Evolutionary conservation across 208 protist genomes (phyloP), one percentile per base, ranked within the genome.

Genomic region (Acanthamoeba culbertsoni): DNA sequence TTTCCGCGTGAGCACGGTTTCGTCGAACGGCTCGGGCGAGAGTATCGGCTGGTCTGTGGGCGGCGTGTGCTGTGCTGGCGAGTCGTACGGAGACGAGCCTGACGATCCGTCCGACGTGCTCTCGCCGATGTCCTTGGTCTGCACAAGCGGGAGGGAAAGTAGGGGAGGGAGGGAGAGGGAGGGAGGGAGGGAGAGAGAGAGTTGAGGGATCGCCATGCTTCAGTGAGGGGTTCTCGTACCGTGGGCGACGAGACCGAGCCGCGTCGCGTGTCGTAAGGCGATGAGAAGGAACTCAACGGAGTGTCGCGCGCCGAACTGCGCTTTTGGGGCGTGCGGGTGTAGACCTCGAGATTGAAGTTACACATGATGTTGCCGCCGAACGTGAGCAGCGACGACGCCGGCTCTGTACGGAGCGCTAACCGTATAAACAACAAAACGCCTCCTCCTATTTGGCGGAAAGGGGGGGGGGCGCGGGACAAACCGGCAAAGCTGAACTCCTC

Each of bases 1-100:
- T 28, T 86, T 86, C 2, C 75, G 75, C 5, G 75, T 59, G 8
- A 86, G 48, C 7, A 86, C n/a, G 42, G 75, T 26, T 35, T 86
- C 75, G n/a, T 86, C 75, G n/a, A 86, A 86, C n/a, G 75, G 75
- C 26, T 86, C 75, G 35, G 75, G 75, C 8, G 75, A 86, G 35
- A 86, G 4, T 7, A 86, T 8, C 48, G 75, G 75, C n/a, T 86
- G 75, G 45, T 86, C 75, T 26, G 75, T 62, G 7, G 75, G 75
- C 33, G 75, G 75, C 7, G 75, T 62, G 20, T 57, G 48, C 48
- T 86, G 75, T 18, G 75, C 75, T 5, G 75, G 75, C 23, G 75
- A 86, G n/a, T 86, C 75, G 33, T 86, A 86, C 48, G 75, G 55
- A 8, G 75, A 86, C 31, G 46, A 6, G 16, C 46, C 43, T n/a